Percentiles rank a stretch among this genome's conserved stretches.
These are phyloP conservation scores for Ziziphus jujuba DNA, from an alignment of 306 rosid genomes.

Conservation along the genomic window DNA sequence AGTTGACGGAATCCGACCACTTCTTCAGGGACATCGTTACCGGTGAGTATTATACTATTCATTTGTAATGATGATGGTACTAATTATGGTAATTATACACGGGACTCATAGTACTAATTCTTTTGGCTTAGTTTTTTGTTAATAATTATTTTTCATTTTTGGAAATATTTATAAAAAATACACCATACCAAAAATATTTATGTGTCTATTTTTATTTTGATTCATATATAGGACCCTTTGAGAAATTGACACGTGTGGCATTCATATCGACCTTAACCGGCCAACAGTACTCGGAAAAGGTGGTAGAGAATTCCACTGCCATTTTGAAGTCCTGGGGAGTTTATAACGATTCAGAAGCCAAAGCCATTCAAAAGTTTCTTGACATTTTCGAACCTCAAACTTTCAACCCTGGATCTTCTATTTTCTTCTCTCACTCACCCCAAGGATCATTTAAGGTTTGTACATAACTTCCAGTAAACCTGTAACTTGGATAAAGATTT, in stretches of 20 bases:
- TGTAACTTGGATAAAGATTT: not conserved
- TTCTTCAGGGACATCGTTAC: conserved; percentile 66
- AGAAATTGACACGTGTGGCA: conserved; percentile 50
- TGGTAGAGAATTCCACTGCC: conserved; percentile 52
- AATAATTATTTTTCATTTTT: too few species aligned
- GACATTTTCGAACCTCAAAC: conserved; percentile 42
- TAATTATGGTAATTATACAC: too few species aligned
- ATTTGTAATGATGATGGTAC: too few species aligned
- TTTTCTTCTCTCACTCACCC: conserved; percentile 57
- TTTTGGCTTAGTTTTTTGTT: too few species aligned
- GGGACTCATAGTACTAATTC: too few species aligned
- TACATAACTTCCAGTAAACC: not conserved
- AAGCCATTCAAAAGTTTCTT: conserved; percentile 47
- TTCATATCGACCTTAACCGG: conserved; percentile 48
- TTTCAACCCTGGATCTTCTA: conserved; percentile 59
- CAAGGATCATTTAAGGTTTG: conserved; percentile 50
- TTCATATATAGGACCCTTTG: conserved; percentile 48
- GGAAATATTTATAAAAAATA: too few species aligned
- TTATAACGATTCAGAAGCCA: conserved; percentile 57
- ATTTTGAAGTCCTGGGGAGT: conserved; percentile 58
- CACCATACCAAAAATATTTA: too few species aligned
- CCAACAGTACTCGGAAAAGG: conserved; percentile 50
- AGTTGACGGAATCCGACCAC: conserved; percentile 49
- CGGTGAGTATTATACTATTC: conserved; percentile 30
- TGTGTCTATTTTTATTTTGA: too few species aligned